Conservation (phyloP, 2,329 filamentous ascomycete species). For the Apiospora marii region DNA sequence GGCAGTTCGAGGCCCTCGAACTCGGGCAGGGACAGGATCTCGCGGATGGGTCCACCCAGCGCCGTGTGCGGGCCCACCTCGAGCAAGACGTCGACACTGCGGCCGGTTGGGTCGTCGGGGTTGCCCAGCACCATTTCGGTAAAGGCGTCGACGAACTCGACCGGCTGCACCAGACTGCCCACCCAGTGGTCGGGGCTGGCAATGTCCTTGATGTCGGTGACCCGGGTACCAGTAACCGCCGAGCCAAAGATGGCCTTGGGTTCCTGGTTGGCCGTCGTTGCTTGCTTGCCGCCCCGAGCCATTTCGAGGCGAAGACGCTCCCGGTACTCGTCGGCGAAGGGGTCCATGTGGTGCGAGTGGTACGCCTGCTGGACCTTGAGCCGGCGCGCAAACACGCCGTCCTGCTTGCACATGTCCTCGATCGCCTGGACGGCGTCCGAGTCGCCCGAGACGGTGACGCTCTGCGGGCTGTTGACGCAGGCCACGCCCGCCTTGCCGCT, state of each 20-base stretch:
- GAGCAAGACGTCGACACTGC: conserved; percentile 34
- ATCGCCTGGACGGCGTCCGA: conserved; percentile 40
- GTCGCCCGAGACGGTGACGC: conserved; percentile 40
- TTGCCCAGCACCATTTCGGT: conserved; percentile 29
- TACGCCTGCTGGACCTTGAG: conserved; percentile 52
- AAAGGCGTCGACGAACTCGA: conserved; percentile 36
- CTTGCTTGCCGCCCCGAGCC: background rate
- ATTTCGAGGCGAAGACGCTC: background rate
- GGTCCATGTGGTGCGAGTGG: conserved; percentile 40
- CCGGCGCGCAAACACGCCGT: conserved; percentile 42
- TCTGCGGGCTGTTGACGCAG: conserved; percentile 41
- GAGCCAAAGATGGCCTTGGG: conserved; percentile 20
- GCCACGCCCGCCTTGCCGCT: conserved; percentile 37
- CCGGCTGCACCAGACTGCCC: conserved; percentile 36
- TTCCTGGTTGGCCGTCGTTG: background rate
- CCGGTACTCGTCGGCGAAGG: conserved; percentile 35
- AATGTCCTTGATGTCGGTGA: conserved; percentile 22
- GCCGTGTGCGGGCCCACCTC: conserved; percentile 47
- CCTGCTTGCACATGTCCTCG: conserved; percentile 35
- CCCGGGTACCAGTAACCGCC: conserved; percentile 30
- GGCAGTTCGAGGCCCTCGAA: conserved; percentile 24
- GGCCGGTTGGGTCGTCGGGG: no score
- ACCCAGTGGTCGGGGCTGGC: conserved; percentile 33
- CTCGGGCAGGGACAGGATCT: conserved; percentile 29
- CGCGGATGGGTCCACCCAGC: conserved; percentile 42